These are phyloP conservation scores for Zygnema circumcarinatum DNA, from an alignment of 139 green algal species.

Conservation along the genomic window DNA sequence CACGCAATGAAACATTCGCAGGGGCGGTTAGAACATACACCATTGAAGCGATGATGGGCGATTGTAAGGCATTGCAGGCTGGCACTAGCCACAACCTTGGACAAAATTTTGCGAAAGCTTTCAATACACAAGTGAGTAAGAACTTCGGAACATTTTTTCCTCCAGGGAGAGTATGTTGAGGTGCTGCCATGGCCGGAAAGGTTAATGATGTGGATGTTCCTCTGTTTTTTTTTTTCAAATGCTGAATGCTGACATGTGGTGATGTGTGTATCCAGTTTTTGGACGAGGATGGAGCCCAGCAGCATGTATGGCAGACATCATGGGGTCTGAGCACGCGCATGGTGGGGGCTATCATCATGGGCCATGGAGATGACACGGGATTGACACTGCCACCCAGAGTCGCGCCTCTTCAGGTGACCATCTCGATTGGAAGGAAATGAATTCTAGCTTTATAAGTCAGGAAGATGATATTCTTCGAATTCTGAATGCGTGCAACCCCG, in stretches of 20 bases:
- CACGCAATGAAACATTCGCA: conserved; percentile 86
- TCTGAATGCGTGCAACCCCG: too few relatives aligned
- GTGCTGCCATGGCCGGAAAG: background rate
- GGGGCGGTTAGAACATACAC: conserved; percentile 94
- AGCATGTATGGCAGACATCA: conserved; percentile 89
- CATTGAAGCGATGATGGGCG: conserved; percentile 99
- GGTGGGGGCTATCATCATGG: conserved; percentile 97
- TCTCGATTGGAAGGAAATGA: too few relatives aligned
- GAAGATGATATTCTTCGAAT: background rate
- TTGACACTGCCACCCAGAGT: conserved; percentile 88
- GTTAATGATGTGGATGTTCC: background rate
- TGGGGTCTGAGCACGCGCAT: conserved; percentile 95
- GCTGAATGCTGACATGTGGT: background rate
- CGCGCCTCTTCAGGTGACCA: conserved; percentile 86
- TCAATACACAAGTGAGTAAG: conserved; percentile 60
- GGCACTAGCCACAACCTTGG: conserved; percentile 97
- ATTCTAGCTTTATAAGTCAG: background rate
- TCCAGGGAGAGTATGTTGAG: background rate
- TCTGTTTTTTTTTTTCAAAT: background rate
- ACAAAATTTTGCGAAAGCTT: conserved; percentile 92
- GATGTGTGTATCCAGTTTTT: conserved; percentile 62
- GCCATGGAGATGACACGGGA: conserved; percentile 94
- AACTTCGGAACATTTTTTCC: too few relatives aligned
- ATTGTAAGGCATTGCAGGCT: conserved; percentile 86
- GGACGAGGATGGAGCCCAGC: conserved; percentile 65